These are phyloP conservation scores for Solanum ossicruentum DNA, from an alignment of 257 asterid species.

Conservation along the genomic window DNA sequence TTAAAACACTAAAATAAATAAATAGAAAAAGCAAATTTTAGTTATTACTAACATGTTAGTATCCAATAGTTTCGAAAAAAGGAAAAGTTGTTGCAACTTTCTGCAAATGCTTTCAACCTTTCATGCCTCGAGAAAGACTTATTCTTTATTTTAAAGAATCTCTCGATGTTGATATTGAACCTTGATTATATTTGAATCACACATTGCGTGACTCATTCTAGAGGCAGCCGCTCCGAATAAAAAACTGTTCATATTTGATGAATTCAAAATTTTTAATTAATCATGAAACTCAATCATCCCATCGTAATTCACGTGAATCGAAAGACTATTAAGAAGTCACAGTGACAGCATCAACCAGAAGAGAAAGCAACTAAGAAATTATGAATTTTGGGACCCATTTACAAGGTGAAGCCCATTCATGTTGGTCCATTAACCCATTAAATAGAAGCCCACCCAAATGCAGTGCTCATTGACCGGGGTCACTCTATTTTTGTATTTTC, in stretches of 20 bases:
- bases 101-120: neutral
- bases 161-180: too few species aligned
- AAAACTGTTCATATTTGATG: too few species aligned
- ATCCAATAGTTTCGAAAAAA: neutral
- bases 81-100: neutral
- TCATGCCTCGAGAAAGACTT: neutral
- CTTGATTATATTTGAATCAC: too few species aligned
- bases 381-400: neutral
- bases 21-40: neutral
- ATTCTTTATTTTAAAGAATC: too few species aligned
- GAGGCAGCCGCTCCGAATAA: fast-evolving
- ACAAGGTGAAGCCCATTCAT: neutral
- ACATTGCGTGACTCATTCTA: too few species aligned
- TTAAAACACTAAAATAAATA: neutral
- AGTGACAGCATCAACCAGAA: neutral
- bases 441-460: neutral
- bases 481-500: neutral
- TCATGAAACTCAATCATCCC: fast-evolving
- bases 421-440: neutral
- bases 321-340: neutral
- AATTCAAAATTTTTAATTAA: neutral
- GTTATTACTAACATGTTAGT: neutral
- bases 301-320: fast-evolving
- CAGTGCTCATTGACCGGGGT: neutral
- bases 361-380: neutral